phyloP scores from a whole-genome alignment of 805 yeast genomes.

The Ogataea pini region DNA sequence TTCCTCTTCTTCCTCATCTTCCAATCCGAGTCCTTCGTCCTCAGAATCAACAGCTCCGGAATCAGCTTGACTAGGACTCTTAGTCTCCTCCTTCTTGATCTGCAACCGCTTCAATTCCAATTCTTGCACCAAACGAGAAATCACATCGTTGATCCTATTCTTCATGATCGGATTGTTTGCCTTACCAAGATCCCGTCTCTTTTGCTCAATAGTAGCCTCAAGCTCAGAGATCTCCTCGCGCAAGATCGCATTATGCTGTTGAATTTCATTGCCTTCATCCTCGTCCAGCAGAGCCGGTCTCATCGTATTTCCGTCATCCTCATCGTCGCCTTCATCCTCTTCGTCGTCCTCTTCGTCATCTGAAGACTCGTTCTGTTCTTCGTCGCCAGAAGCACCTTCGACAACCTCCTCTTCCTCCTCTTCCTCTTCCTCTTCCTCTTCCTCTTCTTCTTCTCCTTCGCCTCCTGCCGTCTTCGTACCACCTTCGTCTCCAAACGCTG shows the following conservation, averaged over 20 bases:
- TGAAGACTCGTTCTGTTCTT: slow-evolving; percentile 48
- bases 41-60: slow-evolving; percentile 29
- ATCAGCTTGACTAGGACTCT: slow-evolving; percentile 21
- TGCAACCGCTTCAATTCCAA: slow-evolving; percentile 77
- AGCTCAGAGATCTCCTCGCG: slow-evolving; percentile 85
- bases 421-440: slow-evolving; percentile 45
- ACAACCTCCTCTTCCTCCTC: slow-evolving; percentile 46
- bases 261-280: slow-evolving; percentile 48
- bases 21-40: slow-evolving; percentile 19
- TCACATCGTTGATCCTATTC: slow-evolving; percentile 81
- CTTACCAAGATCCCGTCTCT: slow-evolving; percentile 67
- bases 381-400: slow-evolving; percentile 43
- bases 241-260: slow-evolving; percentile 69
- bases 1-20: slow-evolving; percentile 18
- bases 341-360: slow-evolving; percentile 51
- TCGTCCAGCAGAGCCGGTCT: slow-evolving; percentile 22
- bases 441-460: slow-evolving; percentile 44
- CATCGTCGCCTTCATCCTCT: slow-evolving; percentile 45
- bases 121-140: slow-evolving; percentile 75
- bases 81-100: slow-evolving; percentile 38
- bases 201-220: slow-evolving; percentile 72
- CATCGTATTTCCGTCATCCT: slow-evolving; percentile 46
- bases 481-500: slow-evolving; percentile 18
- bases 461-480: slow-evolving; percentile 40
- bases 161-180: slow-evolving; percentile 84